A percentile compares a stretch with the other conserved stretches of the same genome.
phyloP scores from a whole-genome alignment of 1,139 yeast genomes.

The Pichia sp. region DNA sequence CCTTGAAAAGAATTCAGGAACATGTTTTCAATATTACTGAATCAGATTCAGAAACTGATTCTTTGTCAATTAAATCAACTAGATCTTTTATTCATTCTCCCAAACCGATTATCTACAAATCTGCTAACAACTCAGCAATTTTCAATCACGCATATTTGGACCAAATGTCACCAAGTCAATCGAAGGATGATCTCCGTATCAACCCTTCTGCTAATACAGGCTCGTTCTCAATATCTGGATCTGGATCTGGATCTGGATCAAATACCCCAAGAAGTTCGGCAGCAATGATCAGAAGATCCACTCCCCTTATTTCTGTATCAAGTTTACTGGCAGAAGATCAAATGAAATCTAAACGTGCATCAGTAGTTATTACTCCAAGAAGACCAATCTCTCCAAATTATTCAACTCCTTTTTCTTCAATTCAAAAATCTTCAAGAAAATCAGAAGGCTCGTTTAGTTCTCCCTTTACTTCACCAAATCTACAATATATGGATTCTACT shows the following conservation, averaged over 20 bases:
- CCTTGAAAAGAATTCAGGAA: conserved; percentile 47
- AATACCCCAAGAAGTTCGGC: conserved; percentile 31
- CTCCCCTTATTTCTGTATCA: conserved; percentile 21
- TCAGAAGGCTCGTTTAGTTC: conserved; percentile 27
- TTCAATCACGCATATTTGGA: conserved; percentile 37
- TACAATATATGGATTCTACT: conserved; percentile 23
- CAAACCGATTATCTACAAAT: background rate
- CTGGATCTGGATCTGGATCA: conserved; percentile 28
- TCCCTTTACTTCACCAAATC: conserved; percentile 41
- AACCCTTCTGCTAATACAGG: background rate
- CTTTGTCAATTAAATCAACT: conserved; percentile 5
- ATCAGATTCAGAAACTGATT: conserved; percentile 18
- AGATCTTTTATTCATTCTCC: background rate
- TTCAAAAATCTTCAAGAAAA: conserved; percentile 34
- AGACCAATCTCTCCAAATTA: conserved; percentile 50
- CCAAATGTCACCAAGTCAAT: conserved; percentile 25
- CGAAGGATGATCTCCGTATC: conserved; percentile 9
- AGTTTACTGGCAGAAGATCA: conserved; percentile 1
- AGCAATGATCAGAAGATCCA: conserved; percentile 16
- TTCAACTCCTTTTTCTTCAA: conserved; percentile 45
- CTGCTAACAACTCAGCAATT: conserved; percentile 21
- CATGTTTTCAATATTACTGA: conserved; percentile 29
- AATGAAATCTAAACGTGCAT: conserved; percentile 1
- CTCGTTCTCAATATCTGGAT: no score
- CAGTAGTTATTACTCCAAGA: conserved; percentile 11